These are phyloP conservation scores for Volvariella volvacea DNA, from an alignment of 1,284 basidiomycete species.

Conservation along the genomic window DNA sequence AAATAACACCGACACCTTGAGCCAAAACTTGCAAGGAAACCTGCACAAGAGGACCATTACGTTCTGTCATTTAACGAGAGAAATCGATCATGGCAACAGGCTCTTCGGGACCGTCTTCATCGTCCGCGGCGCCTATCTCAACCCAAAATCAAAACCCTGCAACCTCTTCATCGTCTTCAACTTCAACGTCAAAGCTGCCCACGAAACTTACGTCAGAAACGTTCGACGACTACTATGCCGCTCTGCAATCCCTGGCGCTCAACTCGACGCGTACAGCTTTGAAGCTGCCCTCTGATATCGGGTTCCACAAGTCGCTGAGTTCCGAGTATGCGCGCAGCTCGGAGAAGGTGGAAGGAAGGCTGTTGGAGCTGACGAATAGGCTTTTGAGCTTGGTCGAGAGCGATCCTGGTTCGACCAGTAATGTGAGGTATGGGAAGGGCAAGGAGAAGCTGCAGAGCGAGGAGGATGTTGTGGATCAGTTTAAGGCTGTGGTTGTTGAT, in stretches of 20 bases:
- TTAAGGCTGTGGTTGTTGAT: slow-evolving; percentile 74
- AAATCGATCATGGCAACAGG: too few species aligned
- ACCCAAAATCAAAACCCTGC: background rate
- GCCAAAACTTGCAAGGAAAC: too few species aligned
- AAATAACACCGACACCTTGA: too few species aligned
- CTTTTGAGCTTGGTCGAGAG: slow-evolving; percentile 51
- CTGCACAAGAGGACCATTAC: too few species aligned
- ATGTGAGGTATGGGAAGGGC: slow-evolving; percentile 23
- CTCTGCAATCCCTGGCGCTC: slow-evolving; percentile 52
- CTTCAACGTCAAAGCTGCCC: slow-evolving; percentile 7
- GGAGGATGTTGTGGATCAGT: slow-evolving; percentile 81
- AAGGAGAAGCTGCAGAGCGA: slow-evolving; percentile 57
- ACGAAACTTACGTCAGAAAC: slow-evolving; percentile 14
- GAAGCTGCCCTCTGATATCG: slow-evolving; percentile 60
- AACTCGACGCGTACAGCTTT: slow-evolving; percentile 55
- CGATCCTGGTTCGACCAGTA: slow-evolving; percentile 18
- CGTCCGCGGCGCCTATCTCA: background rate
- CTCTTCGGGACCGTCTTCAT: background rate
- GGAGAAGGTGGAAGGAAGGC: slow-evolving; percentile 53
- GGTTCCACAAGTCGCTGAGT: slow-evolving; percentile 84
- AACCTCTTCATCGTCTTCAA: background rate
- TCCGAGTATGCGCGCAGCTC: slow-evolving; percentile 58
- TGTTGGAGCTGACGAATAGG: slow-evolving; percentile 58
- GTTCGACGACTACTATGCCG: slow-evolving; percentile 35
- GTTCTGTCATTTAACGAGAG: too few species aligned